Conservation (phyloP, 192 early-diverging fungal species). For the Chytriomyces hyalinus region DNA sequence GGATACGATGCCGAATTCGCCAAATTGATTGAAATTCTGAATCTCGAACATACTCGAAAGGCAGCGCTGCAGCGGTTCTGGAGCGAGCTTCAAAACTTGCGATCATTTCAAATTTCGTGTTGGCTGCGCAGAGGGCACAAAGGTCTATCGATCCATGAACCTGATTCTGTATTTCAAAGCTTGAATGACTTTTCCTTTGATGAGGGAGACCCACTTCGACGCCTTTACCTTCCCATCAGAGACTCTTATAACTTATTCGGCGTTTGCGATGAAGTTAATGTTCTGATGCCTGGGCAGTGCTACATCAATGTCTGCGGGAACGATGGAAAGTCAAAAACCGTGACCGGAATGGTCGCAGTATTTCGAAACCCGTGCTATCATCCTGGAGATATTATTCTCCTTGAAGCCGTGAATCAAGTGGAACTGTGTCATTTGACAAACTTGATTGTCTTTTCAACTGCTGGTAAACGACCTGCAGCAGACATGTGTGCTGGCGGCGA, state of each 20-base stretch:
- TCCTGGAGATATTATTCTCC: slow-evolving; percentile 36
- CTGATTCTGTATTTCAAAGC: not conserved
- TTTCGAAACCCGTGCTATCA: slow-evolving; percentile 43
- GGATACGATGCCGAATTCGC: slow-evolving; percentile 7
- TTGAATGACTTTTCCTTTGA: not conserved
- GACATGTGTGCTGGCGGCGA: slow-evolving; percentile 37
- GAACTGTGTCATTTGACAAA: slow-evolving; percentile 17
- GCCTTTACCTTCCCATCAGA: slow-evolving; percentile 25
- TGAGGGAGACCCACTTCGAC: slow-evolving; percentile 7
- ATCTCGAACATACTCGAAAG: not conserved
- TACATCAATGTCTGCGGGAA: slow-evolving; percentile 5
- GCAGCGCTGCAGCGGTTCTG: slow-evolving; percentile 10
- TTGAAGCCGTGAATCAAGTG: slow-evolving; percentile 30
- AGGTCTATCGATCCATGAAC: not conserved
- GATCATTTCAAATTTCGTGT: slow-evolving; percentile 1
- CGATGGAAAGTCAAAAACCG: not conserved
- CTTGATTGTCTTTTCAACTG: slow-evolving; percentile 28
- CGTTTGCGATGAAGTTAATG: slow-evolving; percentile 27
- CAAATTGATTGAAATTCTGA: slow-evolving; percentile 14
- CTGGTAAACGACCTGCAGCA: slow-evolving; percentile 25
- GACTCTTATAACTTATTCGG: slow-evolving; percentile 28
- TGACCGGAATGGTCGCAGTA: slow-evolving; percentile 33
- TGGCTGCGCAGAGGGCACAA: slow-evolving; percentile 17
- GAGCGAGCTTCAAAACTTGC: slow-evolving; percentile 8
- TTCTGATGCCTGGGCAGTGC: slow-evolving; percentile 29